phyloP scores from a whole-genome alignment of 768 basidiomycete genomes.

The Panaeolus papilionaceus region DNA sequence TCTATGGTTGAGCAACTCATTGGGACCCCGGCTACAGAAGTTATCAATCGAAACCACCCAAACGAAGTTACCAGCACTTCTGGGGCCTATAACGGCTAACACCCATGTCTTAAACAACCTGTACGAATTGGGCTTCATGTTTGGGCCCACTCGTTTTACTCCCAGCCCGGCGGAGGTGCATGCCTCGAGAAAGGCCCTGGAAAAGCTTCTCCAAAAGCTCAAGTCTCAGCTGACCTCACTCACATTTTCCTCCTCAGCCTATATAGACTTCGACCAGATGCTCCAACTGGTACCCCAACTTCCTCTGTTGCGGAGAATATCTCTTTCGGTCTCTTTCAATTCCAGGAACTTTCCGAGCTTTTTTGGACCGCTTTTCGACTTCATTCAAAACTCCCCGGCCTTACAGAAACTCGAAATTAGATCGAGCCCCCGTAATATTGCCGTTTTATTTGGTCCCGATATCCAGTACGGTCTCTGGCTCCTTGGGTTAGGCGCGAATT shows the following conservation, averaged over 20 bases:
- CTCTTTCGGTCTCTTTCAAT: not conserved
- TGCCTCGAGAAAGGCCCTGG: not conserved
- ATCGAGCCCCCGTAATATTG: not conserved
- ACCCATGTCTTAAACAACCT: not conserved
- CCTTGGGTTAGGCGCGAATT: not conserved
- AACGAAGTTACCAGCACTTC: slow-evolving; percentile 27
- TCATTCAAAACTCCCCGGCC: not conserved
- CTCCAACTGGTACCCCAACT: not conserved
- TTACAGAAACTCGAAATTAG: not conserved
- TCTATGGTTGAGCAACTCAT: slow-evolving; percentile 26
- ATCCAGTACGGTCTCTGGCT: not conserved
- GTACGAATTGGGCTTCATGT: not conserved
- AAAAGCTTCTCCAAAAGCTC: not conserved
- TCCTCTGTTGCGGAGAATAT: not conserved
- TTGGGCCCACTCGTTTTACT: not conserved
- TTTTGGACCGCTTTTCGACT: not conserved
- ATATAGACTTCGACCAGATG: not conserved
- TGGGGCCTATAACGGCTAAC: slow-evolving; percentile 18
- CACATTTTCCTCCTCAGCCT: not conserved
- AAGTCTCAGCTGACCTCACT: not conserved
- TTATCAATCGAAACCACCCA: slow-evolving; percentile 32
- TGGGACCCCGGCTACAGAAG: slow-evolving; percentile 28
- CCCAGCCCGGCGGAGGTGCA: not conserved
- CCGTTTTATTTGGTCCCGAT: not conserved
- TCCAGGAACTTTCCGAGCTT: not conserved